Percentiles rank a stretch among this genome's conserved stretches.
Conservation (phyloP, 2,329 filamentous ascomycete species). For the Epicoccum nigrum region DNA sequence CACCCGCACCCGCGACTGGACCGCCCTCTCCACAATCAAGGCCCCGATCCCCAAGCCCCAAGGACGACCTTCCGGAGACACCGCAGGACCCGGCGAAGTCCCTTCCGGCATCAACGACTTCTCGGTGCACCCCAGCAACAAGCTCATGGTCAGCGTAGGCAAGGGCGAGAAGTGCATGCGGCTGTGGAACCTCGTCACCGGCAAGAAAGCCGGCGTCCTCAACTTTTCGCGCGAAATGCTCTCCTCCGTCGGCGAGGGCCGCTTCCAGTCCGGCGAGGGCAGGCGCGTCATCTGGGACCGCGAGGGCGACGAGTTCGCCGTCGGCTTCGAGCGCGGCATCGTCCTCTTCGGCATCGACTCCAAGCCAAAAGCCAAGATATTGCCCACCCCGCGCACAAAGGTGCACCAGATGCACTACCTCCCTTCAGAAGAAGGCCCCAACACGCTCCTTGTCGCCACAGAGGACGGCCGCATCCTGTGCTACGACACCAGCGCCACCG, state of each 20-base stretch:
- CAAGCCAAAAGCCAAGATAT: conserved; percentile 74
- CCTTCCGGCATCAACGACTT: conserved; percentile 94
- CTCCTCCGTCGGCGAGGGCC: conserved; percentile 75
- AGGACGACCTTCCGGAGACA: conserved; percentile 87
- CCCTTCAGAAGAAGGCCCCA: conserved; percentile 54
- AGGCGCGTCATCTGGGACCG: conserved; percentile 80
- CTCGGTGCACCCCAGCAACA: conserved; percentile 93
- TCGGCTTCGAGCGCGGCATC: conserved; percentile 85
- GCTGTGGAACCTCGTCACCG: conserved; percentile 95
- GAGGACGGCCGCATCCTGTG: conserved; percentile 89
- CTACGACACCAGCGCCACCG: conserved; percentile 70
- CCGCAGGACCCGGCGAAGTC: conserved; percentile 77
- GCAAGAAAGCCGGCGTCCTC: conserved; percentile 91
- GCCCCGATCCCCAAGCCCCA: conserved; percentile 80
- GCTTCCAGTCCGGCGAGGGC: conserved; percentile 80
- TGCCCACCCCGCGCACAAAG: conserved; percentile 74
- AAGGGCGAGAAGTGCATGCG: conserved; percentile 90
- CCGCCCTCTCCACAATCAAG: conserved; percentile 84
- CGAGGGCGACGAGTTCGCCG: conserved; percentile 80
- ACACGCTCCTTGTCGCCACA: conserved; percentile 77
- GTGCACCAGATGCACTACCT: conserved; percentile 83
- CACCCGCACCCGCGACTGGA: conserved; percentile 87
- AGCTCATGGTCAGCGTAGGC: conserved; percentile 92
- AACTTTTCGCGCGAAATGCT: conserved; percentile 80
- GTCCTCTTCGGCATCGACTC: conserved; percentile 90